Percentiles rank a stretch among this genome's conserved stretches.
These are phyloP conservation scores for Hygrocybe punicea DNA, from an alignment of 768 basidiomycete genomes.

Conservation along the genomic window DNA sequence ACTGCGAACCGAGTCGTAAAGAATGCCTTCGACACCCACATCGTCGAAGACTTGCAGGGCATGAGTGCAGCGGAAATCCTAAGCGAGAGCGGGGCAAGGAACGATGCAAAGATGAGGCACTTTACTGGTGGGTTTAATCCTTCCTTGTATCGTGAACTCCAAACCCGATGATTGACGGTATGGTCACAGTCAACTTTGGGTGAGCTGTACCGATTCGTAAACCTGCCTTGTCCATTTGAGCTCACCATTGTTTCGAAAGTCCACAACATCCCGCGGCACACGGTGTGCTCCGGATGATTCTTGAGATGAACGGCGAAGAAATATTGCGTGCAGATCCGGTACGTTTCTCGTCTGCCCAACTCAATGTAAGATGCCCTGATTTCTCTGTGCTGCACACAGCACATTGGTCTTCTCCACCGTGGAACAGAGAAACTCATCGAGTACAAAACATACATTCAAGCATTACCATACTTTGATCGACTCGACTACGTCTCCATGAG, in stretches of 20 bases:
- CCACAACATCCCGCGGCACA: conserved; percentile 99
- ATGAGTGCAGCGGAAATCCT: conserved; percentile 78
- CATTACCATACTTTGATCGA: conserved; percentile 97
- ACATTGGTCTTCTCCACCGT: conserved; percentile 93
- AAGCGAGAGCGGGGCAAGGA: conserved; percentile 63
- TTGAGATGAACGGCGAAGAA: conserved; percentile 97
- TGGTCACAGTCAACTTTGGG: conserved; percentile 84
- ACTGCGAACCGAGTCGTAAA: conserved; percentile 36
- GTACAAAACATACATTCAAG: conserved; percentile 97
- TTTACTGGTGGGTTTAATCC: conserved; percentile 72
- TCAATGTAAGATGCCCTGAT: conserved; percentile 8
- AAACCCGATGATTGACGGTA: not conserved
- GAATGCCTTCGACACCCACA: conserved; percentile 61
- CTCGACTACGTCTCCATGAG: conserved; percentile 99
- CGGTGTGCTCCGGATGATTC: conserved; percentile 94
- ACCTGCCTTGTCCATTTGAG: too few relatives aligned
- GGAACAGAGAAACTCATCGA: conserved; percentile 99
- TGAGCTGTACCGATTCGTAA: conserved; percentile 42
- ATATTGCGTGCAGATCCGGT: conserved; percentile 84
- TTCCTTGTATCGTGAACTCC: not conserved
- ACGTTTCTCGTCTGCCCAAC: conserved; percentile 23
- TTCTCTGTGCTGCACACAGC: conserved; percentile 41
- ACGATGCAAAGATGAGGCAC: conserved; percentile 83
- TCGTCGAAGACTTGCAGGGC: conserved; percentile 82
- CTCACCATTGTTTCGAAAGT: conserved; percentile 36